These are phyloP conservation scores for Colletotrichum brevisporum DNA, from an alignment of 2,329 filamentous ascomycete genomes.

Conservation along the genomic window DNA sequence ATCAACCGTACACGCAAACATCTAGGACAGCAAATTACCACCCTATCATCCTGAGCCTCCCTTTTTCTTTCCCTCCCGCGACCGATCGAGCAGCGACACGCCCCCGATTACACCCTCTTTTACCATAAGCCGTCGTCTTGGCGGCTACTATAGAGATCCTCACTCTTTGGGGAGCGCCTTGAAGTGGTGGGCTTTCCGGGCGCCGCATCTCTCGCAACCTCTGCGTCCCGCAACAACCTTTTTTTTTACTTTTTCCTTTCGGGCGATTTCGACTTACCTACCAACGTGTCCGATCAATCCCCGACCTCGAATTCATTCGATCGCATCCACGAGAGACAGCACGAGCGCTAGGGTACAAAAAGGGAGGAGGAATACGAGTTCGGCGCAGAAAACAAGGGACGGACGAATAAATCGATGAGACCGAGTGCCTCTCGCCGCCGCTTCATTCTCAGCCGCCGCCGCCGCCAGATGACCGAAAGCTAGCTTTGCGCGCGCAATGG, in stretches of 20 bases:
- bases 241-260: conserved; percentile 2
- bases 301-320: conserved; percentile 20
- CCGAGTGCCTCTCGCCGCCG: conserved; percentile 34
- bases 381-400: conserved; percentile 13
- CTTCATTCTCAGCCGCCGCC: conserved; percentile 40
- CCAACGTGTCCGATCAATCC: conserved; percentile 15
- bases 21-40: background rate
- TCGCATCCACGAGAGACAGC: conserved; percentile 17
- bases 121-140: conserved; percentile 6
- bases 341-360: conserved; percentile 13
- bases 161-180: background rate
- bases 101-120: conserved; percentile 5
- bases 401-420: conserved; percentile 30
- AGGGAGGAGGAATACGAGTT: conserved; percentile 23
- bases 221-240: conserved; percentile 10
- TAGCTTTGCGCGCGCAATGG: conserved; percentile 69
- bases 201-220: conserved; percentile 1
- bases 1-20: conserved; percentile 31
- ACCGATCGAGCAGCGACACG: conserved; percentile 5
- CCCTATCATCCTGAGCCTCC: background rate
- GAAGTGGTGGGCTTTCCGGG: conserved; percentile 14
- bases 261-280: conserved; percentile 5
- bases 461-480: conserved; percentile 63
- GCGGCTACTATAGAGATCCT: conserved; percentile 24
- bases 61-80: background rate